Conservation (phyloP, 345 rosid species). For the Citropsis articulata region DNA sequence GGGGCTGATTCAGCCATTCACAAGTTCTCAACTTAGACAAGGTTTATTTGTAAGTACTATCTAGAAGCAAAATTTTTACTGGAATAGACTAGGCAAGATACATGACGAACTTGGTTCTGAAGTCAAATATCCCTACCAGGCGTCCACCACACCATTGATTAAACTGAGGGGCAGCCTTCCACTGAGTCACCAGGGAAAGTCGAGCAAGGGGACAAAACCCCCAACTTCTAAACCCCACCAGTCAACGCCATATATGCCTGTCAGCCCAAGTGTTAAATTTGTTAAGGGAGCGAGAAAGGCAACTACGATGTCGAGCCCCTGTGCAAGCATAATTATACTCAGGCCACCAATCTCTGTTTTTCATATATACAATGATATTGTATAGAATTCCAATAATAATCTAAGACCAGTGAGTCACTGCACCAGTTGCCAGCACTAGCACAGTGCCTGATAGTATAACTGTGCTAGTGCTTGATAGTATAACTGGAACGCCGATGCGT, state of each 20-base stretch:
- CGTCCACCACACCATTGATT: neutral
- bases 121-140: neutral
- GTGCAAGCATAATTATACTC: constrained; percentile 8
- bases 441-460: neutral
- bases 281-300: neutral
- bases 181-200: neutral
- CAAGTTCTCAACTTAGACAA: too few species aligned
- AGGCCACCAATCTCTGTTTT: constrained; percentile 9
- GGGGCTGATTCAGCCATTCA: too few species aligned
- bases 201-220: neutral
- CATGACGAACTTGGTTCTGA: too few species aligned
- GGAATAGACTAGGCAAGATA: too few species aligned
- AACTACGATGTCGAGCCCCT: constrained; percentile 2
- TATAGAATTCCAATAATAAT: neutral
- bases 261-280: neutral
- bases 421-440: neutral
- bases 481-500: neutral
- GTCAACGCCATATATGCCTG: neutral
- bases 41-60: too few species aligned
- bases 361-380: constrained; percentile 1
- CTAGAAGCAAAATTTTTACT: too few species aligned
- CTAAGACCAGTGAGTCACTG: neutral
- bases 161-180: neutral
- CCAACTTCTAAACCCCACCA: constrained; percentile 2
- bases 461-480: neutral